Conservation (phyloP, 345 rosid genomes). For the Sapria himalayana region DNA sequence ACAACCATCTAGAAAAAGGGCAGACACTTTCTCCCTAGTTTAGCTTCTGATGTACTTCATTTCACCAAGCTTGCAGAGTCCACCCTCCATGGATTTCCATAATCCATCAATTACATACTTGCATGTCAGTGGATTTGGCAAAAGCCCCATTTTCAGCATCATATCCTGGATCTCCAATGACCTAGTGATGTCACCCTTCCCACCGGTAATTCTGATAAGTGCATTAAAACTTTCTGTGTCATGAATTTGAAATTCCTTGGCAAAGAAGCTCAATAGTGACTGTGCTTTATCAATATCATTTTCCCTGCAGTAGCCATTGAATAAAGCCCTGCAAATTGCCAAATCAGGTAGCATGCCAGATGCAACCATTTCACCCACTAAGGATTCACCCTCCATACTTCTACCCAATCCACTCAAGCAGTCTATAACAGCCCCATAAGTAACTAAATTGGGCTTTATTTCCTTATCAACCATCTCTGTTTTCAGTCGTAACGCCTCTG, state of each 20-base stretch:
- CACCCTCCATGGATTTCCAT: constrained; percentile 12
- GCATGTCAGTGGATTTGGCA: constrained; percentile 33
- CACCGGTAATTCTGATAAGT: constrained; percentile 20
- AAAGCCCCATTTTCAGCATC: constrained; percentile 45
- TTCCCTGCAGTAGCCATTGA: constrained; percentile 34
- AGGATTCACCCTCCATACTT: constrained; percentile 27
- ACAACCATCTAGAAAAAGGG: no score
- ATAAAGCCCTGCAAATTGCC: constrained; percentile 30
- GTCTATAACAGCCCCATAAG: constrained; percentile 33
- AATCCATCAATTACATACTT: constrained; percentile 33
- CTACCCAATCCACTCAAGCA: constrained; percentile 33
- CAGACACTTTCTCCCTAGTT: no score
- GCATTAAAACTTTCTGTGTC: constrained; percentile 40
- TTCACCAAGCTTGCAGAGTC: no score
- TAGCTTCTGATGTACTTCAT: no score
- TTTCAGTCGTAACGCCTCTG: constrained; percentile 40
- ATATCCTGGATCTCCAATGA: constrained; percentile 43
- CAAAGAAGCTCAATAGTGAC: constrained; percentile 28
- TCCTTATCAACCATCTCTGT: constrained; percentile 20
- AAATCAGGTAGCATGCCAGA: constrained; percentile 28
- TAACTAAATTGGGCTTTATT: constrained; percentile 11
- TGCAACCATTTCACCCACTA: constrained; percentile 45
- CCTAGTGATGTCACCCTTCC: constrained; percentile 22
- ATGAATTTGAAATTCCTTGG: constrained; percentile 28
- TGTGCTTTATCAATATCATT: constrained; percentile 36